These are phyloP conservation scores for Dinochytrium kinnereticum DNA, from an alignment of 371 early-diverging fungal species.

Conservation along the genomic window DNA sequence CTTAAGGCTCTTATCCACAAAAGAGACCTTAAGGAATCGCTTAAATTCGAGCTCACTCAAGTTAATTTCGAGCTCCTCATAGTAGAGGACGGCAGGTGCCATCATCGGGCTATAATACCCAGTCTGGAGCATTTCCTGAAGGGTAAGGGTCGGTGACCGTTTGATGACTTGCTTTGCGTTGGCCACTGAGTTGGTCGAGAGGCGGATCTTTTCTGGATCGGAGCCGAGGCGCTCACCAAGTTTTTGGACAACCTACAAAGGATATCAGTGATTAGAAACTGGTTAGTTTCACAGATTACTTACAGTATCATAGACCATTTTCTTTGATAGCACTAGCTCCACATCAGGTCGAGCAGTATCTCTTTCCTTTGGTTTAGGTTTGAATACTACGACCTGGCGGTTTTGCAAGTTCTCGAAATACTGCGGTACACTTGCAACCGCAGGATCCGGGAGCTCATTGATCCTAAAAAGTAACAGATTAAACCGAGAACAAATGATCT, in stretches of 20 bases:
- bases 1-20: constrained; percentile 41
- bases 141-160: constrained; percentile 52
- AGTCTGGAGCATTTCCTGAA: constrained; percentile 67
- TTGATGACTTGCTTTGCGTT: constrained; percentile 53
- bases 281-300: too few species aligned
- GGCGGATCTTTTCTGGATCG: constrained; percentile 72
- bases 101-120: constrained; percentile 32
- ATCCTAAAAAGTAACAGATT: constrained; percentile 18
- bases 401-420: constrained; percentile 78
- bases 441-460: constrained; percentile 37
- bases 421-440: constrained; percentile 59
- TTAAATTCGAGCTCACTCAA: constrained; percentile 83
- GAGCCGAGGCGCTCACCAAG: constrained; percentile 64
- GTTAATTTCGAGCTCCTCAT: constrained; percentile 82
- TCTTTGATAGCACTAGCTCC: constrained; percentile 65
- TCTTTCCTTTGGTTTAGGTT: constrained; percentile 55
- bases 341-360: constrained; percentile 37
- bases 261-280: too few species aligned
- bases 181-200: constrained; percentile 53
- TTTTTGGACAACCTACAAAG: constrained; percentile 54
- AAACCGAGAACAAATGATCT: neutral
- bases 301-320: constrained; percentile 68
- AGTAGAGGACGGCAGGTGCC: constrained; percentile 59
- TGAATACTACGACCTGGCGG: constrained; percentile 71
- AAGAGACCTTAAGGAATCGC: constrained; percentile 54